Evolutionary conservation across 2,329 filamentous ascomycete genomes (phyloP).

Genomic region (Clonostachys chloroleuca): DNA sequence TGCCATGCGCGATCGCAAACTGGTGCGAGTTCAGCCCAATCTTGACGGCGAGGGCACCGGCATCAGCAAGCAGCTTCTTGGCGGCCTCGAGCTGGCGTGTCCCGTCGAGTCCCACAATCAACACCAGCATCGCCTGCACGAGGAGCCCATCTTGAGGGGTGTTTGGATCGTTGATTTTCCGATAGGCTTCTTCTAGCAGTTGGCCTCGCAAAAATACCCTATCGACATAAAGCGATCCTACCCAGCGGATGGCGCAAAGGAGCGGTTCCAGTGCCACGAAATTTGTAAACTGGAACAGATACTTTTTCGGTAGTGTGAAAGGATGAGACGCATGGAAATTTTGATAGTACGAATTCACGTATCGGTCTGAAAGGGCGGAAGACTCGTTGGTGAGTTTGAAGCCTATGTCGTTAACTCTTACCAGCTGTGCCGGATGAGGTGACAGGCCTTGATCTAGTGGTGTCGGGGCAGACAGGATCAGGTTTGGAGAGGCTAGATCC

Average conservation of each 20-base stretch:
- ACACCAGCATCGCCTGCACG: slow-evolving; percentile 74
- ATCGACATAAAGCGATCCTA: slow-evolving; percentile 52
- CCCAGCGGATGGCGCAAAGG: slow-evolving; percentile 49
- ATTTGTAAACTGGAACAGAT: slow-evolving; percentile 41
- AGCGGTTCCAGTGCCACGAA: slow-evolving; percentile 43
- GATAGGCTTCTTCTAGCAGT: slow-evolving; percentile 55
- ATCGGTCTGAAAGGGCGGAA: slow-evolving; percentile 38
- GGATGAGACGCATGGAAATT: slow-evolving; percentile 56
- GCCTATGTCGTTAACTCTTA: neutral
- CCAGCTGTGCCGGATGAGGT: too few relatives aligned
- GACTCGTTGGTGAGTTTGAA: neutral
- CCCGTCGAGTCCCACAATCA: slow-evolving; percentile 75
- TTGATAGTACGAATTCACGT: slow-evolving; percentile 53
- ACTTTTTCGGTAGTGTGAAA: slow-evolving; percentile 48
- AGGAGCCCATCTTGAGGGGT: slow-evolving; percentile 53
- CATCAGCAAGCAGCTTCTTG: slow-evolving; percentile 60
- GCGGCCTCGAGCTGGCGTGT: slow-evolving; percentile 68
- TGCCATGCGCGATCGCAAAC: slow-evolving; percentile 61
- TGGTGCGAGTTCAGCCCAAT: slow-evolving; percentile 69
- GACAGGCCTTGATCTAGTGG: neutral
- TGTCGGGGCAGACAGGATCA: neutral
- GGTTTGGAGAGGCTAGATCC: neutral
- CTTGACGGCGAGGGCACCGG: slow-evolving; percentile 68
- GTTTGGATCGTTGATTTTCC: slow-evolving; percentile 40
- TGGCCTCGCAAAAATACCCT: slow-evolving; percentile 25